These are phyloP conservation scores for Cymbopogon citratus DNA, from an alignment of 176 grass and related monocot species.

Conservation along the genomic window DNA sequence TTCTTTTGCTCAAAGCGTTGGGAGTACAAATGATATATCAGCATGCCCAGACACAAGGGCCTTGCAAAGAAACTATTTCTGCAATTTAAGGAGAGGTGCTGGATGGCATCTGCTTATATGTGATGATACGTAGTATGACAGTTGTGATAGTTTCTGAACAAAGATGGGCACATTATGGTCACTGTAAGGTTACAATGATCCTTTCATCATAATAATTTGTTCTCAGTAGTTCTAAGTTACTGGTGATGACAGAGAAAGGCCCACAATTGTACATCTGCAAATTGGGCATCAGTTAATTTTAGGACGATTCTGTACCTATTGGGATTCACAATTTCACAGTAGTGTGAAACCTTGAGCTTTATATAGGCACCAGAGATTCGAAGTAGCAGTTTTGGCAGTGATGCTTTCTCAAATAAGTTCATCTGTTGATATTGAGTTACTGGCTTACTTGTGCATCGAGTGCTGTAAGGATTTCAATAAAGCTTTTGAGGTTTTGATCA, in stretches of 20 bases:
- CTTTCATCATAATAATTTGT: neutral
- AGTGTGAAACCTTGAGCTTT: neutral
- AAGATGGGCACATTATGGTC: neutral
- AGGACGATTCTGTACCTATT: neutral
- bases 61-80: no score
- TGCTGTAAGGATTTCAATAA: no score
- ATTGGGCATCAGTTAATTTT: neutral
- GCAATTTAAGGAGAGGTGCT: no score
- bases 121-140: neutral
- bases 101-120: neutral
- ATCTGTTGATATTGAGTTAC: neutral
- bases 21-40: neutral
- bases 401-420: no score
- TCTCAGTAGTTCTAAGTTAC: neutral
- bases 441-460: no score
- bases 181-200: neutral
- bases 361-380: neutral
- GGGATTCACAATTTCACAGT: neutral
- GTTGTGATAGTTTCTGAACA: neutral
- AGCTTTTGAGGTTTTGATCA: neutral
- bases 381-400: no score
- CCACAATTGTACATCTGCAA: neutral
- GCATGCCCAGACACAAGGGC: neutral
- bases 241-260: neutral
- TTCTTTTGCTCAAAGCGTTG: neutral